Percentiles rank a stretch among this genome's conserved stretches.
Evolutionary conservation across 2,329 filamentous ascomycete genomes (phyloP).

Genomic region (Paracoccidioides lutzii): DNA sequence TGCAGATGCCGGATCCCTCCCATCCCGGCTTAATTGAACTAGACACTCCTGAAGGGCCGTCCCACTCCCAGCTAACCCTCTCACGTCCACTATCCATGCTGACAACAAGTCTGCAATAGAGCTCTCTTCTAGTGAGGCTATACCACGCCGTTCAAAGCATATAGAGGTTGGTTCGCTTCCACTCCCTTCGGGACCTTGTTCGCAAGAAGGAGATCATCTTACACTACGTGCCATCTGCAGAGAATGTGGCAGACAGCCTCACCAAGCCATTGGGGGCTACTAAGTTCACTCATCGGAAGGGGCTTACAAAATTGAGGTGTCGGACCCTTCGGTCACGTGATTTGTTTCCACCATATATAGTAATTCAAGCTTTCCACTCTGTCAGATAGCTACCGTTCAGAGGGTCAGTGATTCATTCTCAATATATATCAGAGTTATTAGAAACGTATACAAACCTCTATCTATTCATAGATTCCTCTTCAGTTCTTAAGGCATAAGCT

Average conservation of each 20-base stretch:
- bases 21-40: not conserved
- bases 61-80: not conserved
- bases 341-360: too few species aligned
- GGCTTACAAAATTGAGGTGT: too few species aligned
- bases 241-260: not conserved
- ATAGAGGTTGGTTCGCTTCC: conserved; percentile 7
- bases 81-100: not conserved
- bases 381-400: too few species aligned
- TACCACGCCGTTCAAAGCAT: not conserved
- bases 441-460: too few species aligned
- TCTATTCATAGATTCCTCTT: too few species aligned
- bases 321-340: too few species aligned
- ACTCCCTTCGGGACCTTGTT: conserved; percentile 2
- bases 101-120: not conserved
- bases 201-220: conserved; percentile 13
- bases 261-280: not conserved
- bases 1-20: not conserved
- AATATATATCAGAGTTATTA: too few species aligned
- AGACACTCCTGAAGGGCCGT: too few species aligned
- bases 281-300: too few species aligned
- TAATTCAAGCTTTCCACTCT: too few species aligned
- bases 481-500: too few species aligned
- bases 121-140: not conserved
- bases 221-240: not conserved
- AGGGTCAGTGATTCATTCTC: too few species aligned